Percentiles rank a stretch among this genome's conserved stretches.
Conservation (phyloP, 306 rosid genomes). For the Prunus dulcis region DNA sequence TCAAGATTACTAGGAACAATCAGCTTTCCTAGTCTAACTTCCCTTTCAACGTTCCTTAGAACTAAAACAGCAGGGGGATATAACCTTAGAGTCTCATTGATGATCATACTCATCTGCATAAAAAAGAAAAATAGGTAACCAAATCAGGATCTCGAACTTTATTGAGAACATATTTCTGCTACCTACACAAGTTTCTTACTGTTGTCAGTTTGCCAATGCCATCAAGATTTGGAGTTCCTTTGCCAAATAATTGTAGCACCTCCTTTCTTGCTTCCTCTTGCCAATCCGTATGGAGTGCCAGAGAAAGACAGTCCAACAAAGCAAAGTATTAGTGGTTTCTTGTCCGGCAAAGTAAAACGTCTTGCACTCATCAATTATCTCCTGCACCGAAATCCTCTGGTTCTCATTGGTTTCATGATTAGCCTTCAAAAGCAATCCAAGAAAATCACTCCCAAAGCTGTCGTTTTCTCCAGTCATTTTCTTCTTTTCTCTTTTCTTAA, state of each 20-base stretch:
- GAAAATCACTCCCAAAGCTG: conserved; percentile 32
- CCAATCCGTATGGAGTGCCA: conserved; percentile 32
- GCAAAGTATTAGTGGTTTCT: conserved; percentile 31
- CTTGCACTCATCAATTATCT: conserved; percentile 35
- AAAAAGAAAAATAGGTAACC: neutral
- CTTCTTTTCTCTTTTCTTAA: conserved; percentile 21
- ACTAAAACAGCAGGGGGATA: conserved; percentile 19
- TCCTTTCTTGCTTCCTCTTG: conserved; percentile 40
- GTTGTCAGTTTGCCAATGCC: conserved; percentile 18
- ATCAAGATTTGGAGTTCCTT: conserved; percentile 18
- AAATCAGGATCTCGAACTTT: neutral
- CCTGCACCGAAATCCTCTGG: conserved; percentile 18
- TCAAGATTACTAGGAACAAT: conserved; percentile 14
- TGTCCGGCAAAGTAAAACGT: conserved; percentile 6
- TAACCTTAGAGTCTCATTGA: conserved; percentile 31
- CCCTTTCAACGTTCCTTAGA: conserved; percentile 6
- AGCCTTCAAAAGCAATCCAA: conserved; percentile 27
- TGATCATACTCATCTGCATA: conserved; percentile 33
- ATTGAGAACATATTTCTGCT: neutral
- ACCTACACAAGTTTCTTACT: conserved; percentile 14
- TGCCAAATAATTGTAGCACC: conserved; percentile 21
- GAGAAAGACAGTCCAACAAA: conserved; percentile 32
- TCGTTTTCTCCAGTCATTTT: conserved; percentile 8
- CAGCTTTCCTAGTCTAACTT: conserved; percentile 16
- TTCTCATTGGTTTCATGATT: conserved; percentile 18